Evolutionary conservation across 2,329 filamentous ascomycete genomes (phyloP), one percentile per base, ranked within the genome.

Genomic region (Aspergillus pseudoviridinutans): DNA sequence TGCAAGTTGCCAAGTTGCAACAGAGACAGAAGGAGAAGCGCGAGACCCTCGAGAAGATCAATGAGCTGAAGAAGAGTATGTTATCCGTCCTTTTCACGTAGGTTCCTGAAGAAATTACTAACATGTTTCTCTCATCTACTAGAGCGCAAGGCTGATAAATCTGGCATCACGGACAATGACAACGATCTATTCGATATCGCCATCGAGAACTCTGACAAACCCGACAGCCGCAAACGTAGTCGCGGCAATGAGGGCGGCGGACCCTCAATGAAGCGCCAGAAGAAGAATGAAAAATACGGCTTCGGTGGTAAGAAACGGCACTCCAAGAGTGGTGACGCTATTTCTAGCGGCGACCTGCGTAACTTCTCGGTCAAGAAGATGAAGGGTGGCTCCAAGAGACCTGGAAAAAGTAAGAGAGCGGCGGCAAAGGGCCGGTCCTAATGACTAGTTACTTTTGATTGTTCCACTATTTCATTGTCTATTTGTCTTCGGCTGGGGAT

Each of bases 271-370:
- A 97, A 97, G 81, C 88, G 94, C 59, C 85, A 89, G 73, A 96
- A 96, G 86, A 96, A 95, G 81, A 88, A 99, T 72, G 84, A 90
- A 64, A 97, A 96, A 79, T 97, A 88, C 74, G 94, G 94, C 25
- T 96, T 93, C 70, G 94, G 94, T 59, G 94, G 94, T 67, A 97
- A 96, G 86, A 99, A 99, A 83, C 83, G 89, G 55, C 87, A 92
- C 73, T 78, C 83, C 56, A 99, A 99, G 85, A 96, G 92, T 60
- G 91, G 91, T 65, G 92, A 97, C 76, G 92, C 92, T 51, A 72
- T 83, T 61, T 95, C 90, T 63, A 92, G 87, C 50, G 88, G 85
- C 60, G 94, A 99, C 74, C 78, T 95, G 65, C 85, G 85, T 61
- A 86, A 84, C 1, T 97, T 95, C 79, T 92, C 88, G 55, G 83